Conservation (phyloP, 495 filamentous ascomycete species). For the Cercophora newfieldiana region DNA sequence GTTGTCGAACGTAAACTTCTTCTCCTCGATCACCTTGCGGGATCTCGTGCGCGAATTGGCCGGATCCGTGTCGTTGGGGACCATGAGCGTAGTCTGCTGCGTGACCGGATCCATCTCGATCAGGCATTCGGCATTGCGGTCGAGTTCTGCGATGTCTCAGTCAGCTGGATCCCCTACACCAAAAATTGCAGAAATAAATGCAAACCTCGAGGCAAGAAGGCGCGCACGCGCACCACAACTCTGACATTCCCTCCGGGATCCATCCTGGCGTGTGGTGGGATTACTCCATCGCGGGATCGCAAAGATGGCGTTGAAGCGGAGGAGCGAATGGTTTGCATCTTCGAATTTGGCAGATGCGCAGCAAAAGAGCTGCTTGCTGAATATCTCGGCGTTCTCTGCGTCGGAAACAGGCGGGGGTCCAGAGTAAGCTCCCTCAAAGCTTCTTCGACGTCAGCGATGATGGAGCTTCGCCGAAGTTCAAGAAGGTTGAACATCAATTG, state of each 20-base stretch:
- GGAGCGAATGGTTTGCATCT: constrained; percentile 45
- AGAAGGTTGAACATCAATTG: constrained; percentile 45
- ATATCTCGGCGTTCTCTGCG: constrained; percentile 27
- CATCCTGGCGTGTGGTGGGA: constrained; percentile 48
- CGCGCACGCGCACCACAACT: constrained; percentile 90
- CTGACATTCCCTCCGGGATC: constrained; percentile 81
- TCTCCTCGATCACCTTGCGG: constrained; percentile 81
- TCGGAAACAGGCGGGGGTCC: constrained; percentile 48
- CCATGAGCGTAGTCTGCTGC: constrained; percentile 77
- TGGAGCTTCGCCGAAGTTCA: constrained; percentile 36
- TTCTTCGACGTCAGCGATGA: constrained; percentile 43
- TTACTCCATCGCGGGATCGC: constrained; percentile 67
- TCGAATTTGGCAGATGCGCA: constrained; percentile 1
- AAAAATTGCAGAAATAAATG: constrained; percentile 11
- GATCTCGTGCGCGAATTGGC: constrained; percentile 66
- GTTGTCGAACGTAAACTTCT: constrained; percentile 92
- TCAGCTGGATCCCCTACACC: not conserved
- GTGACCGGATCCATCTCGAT: constrained; percentile 85
- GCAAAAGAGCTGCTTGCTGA: not conserved
- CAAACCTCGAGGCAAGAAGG: constrained; percentile 85
- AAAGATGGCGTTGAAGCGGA: constrained; percentile 69
- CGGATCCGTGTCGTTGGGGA: constrained; percentile 62
- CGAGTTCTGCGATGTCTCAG: constrained; percentile 61
- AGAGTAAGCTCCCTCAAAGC: constrained; percentile 48
- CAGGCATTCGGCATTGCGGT: constrained; percentile 77